Evolutionary conservation across 1,139 yeast species (phyloP), one percentile per base, ranked within the genome.

Genomic region (Kodamaea derodonti): DNA sequence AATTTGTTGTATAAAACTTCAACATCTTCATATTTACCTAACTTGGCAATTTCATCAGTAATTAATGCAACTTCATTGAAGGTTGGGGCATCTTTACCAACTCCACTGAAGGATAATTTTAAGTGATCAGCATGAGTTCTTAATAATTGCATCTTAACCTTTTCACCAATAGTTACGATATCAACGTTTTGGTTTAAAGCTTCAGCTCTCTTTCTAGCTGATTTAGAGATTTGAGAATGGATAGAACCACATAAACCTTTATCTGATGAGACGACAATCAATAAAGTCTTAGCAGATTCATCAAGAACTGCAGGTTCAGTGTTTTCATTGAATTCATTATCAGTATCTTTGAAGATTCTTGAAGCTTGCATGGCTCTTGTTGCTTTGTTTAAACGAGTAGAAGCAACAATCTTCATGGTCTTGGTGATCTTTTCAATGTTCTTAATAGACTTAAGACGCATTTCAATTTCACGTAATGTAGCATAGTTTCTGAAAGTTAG

Each of bases 391-490:
- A 92, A 79, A 75, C 97, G 86, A 53, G 98, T 92, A 31, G 97
- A 90, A 35, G 98, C 98, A 56, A 92, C 98, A 69, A 94, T 84
- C 77, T 90, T 92, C 98, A 92, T 92, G 66, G 98, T 92, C 74
- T 92, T 92, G 73, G 98, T 92, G 71, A 92, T 92, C 76, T 92
- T 92, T 72, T 92, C 97, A 65, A 92, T 92, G 78, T 92, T 92
- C 77, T 90, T 92, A 65, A 92, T 92, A 48, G 97, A 87, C 77
- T 92, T 92, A 65, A 92, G 82, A 76, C 98, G 95, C 68, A 78
- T 84, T 75, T 92, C 98, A 62, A 92, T 94, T 71, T 92, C 98
- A 75, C 97, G 90, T 64, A 92, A 79, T 54, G 98, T 92, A 60
- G 98, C 98, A 77, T 87, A 90, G 75, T 81, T 80, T 84, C 96